Evolutionary conservation across 2,329 filamentous ascomycete genomes (phyloP).

Genomic region (Aspergillus fumigatus): DNA sequence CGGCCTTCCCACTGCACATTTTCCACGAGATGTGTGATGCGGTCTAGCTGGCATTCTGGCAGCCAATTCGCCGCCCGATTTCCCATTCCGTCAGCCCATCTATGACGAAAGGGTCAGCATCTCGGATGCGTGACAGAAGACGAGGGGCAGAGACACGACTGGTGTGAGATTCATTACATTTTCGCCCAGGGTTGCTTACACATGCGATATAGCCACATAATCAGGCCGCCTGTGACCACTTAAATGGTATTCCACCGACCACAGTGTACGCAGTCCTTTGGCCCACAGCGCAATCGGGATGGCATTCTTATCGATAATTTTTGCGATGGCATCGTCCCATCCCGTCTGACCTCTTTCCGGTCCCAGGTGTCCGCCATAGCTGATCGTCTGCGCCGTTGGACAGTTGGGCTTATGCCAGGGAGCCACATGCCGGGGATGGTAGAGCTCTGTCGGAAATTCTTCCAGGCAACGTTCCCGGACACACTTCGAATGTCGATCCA

Average conservation of each 20-base stretch:
- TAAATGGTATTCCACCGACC: slow-evolving; percentile 10
- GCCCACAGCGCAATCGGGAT: slow-evolving; percentile 13
- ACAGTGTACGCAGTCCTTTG: slow-evolving; percentile 6
- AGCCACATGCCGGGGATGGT: slow-evolving; percentile 5
- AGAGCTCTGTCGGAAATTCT: slow-evolving; percentile 7
- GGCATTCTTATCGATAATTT: slow-evolving; percentile 7
- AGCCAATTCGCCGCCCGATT: slow-evolving; percentile 13
- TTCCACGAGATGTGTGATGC: slow-evolving; percentile 10
- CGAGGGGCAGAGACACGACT: too few relatives aligned
- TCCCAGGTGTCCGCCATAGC: slow-evolving; percentile 9
- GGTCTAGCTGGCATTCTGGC: slow-evolving; percentile 13
- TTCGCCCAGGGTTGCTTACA: slow-evolving; percentile 3
- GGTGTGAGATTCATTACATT: too few relatives aligned
- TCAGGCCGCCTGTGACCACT: not conserved
- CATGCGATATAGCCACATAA: slow-evolving; percentile 19
- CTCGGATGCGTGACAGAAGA: too few relatives aligned
- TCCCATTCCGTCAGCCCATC: slow-evolving; percentile 18
- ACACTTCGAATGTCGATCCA: slow-evolving; percentile 12
- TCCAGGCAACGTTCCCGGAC: slow-evolving; percentile 6
- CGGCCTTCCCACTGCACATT: slow-evolving; percentile 10
- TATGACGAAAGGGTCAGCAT: not conserved
- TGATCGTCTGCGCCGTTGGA: not conserved
- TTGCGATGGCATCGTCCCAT: slow-evolving; percentile 9
- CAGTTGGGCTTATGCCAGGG: slow-evolving; percentile 4
- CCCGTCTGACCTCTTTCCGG: slow-evolving; percentile 8